phyloP scores from a whole-genome alignment of 2,329 filamentous ascomycete species.

The Neodidymelliopsis sp. region DNA sequence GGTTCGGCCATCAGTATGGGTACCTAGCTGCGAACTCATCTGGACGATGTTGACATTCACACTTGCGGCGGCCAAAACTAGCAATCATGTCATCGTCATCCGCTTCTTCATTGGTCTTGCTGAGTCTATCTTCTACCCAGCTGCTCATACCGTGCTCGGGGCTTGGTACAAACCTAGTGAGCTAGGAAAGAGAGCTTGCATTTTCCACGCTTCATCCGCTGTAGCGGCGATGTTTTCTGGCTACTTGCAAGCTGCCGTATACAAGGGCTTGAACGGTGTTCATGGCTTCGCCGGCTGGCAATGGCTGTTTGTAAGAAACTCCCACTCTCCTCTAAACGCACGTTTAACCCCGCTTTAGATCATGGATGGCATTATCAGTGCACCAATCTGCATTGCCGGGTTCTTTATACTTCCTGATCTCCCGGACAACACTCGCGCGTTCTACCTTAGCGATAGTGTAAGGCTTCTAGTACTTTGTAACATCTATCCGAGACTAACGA shows the following conservation, averaged over 20 bases:
- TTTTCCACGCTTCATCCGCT: conserved; percentile 30
- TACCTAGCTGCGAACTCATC: conserved; percentile 27
- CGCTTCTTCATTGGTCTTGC: conserved; percentile 32
- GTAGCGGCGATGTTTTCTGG: conserved; percentile 36
- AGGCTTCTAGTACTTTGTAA: background rate
- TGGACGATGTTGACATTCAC: conserved; percentile 36
- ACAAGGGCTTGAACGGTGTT: conserved; percentile 27
- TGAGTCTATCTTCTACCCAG: conserved; percentile 30
- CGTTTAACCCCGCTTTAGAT: conserved; percentile 7
- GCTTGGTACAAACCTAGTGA: conserved; percentile 35
- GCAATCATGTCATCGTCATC: conserved; percentile 31
- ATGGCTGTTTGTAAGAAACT: conserved; percentile 28
- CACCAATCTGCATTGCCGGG: conserved; percentile 23
- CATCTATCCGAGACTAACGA: conserved; percentile 1
- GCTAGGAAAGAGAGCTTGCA: conserved; percentile 33
- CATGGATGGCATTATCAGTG: conserved; percentile 28
- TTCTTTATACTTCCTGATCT: conserved; percentile 29
- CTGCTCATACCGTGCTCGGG: conserved; percentile 31
- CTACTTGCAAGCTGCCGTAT: conserved; percentile 30
- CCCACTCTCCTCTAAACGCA: background rate
- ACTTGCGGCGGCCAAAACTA: conserved; percentile 29
- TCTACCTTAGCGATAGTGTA: conserved; percentile 23
- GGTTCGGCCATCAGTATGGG: conserved; percentile 29
- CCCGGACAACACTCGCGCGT: conserved; percentile 24
- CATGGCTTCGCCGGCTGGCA: conserved; percentile 30